phyloP scores from a whole-genome alignment of 805 yeast species.

The Cephaloascus fragrans region DNA sequence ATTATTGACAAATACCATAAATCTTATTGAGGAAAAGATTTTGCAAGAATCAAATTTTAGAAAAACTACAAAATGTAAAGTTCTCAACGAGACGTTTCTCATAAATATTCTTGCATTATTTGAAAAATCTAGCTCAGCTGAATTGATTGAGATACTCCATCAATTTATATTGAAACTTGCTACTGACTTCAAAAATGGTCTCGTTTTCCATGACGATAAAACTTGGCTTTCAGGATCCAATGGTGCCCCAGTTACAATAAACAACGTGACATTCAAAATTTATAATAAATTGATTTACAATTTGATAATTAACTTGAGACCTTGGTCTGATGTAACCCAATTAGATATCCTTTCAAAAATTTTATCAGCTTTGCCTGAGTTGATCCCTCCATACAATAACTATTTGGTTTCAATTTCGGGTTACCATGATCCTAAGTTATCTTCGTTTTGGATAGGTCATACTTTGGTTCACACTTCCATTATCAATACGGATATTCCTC shows the following conservation, averaged over 20 bases:
- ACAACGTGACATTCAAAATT: constrained; percentile 43
- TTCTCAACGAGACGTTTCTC: constrained; percentile 71
- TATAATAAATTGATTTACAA: constrained; percentile 62
- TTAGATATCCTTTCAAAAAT: constrained; percentile 42
- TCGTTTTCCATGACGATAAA: constrained; percentile 35
- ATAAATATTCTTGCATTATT: constrained; percentile 46
- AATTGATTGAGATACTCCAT: constrained; percentile 29
- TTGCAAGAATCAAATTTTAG: constrained; percentile 51
- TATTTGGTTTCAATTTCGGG: constrained; percentile 52
- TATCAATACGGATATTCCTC: constrained; percentile 48
- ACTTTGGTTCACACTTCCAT: constrained; percentile 52
- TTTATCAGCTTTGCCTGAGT: constrained; percentile 50
- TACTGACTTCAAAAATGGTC: constrained; percentile 40
- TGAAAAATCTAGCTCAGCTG: constrained; percentile 14
- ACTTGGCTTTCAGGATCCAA: constrained; percentile 32
- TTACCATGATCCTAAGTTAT: constrained; percentile 65
- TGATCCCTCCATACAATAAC: constrained; percentile 61
- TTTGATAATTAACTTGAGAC: constrained; percentile 56
- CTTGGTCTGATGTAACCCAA: constrained; percentile 70
- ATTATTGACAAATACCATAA: constrained; percentile 28
- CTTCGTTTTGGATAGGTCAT: constrained; percentile 79
- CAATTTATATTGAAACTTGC: constrained; percentile 39
- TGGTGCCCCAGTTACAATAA: constrained; percentile 37
- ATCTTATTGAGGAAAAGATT: constrained; percentile 39
- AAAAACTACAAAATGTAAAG: constrained; percentile 60